Evolutionary conservation across 495 filamentous ascomycete species (phyloP), one percentile per base, ranked within the genome.

Genomic region (Penicillium odoratum): DNA sequence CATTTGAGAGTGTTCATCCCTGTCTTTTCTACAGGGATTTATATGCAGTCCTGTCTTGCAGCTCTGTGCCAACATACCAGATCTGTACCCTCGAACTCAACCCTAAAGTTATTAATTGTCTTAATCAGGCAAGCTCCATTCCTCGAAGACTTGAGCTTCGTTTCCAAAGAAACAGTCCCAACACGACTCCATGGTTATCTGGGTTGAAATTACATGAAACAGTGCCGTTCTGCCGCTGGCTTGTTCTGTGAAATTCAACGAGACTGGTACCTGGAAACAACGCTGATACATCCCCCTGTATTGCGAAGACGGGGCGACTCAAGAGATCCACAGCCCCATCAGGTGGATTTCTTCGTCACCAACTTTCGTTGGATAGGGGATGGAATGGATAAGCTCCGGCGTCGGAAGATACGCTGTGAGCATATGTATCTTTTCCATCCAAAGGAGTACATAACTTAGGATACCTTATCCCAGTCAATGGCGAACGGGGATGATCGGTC

Each of bases 151-250:
- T 25, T 18, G 48, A 51, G 31, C 48, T 36, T 51, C n/a, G 58
- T 55, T 60, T 55, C 59, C 55, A 62, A 62, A 55, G 51, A 54
- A 55, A 61, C 59, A 50, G 49, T 31, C 42, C 52, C 40, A 55
- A 47, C 42, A 33, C 42, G 42, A 46, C 7, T 26, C 11, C 25
- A 30, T 31, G 38, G 13, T 51, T 29, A 54, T 18, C 53, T 28
- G 43, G 15, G 31, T 34, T 43, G 57, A 57, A 45, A 51, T 62
- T 53, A 50, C 55, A 28, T 44, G 59, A 62, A 49, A 51, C 31
- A 38, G n/a, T 26, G 33, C 13, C 28, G 49, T 64, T 60, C 54
- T 51, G 55, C 44, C 51, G 40, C 49, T 25, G 28, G 34, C 50
- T 46, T 42, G 54, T 64, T 50, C 48, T 34, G 33, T 57, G 61